Evolutionary conservation across 495 filamentous ascomycete species (phyloP).

Genomic region (Patellaria atrata): DNA sequence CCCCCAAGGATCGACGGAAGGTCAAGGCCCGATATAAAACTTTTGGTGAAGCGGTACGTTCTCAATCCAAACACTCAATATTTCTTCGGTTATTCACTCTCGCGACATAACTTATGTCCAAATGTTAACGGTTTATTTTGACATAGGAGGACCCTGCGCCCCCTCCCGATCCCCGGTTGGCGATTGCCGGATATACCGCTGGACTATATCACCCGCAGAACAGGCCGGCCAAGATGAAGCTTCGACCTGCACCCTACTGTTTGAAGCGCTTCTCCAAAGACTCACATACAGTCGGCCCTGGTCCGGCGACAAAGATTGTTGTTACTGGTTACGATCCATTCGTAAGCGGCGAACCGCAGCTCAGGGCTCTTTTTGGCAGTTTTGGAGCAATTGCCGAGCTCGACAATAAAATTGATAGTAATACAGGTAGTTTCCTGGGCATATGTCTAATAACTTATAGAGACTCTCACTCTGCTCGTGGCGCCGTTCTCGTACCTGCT

Average conservation of each 20-base stretch:
- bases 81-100: background rate
- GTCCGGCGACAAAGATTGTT: conserved; percentile 76
- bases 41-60: conserved; percentile 41
- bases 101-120: too few species aligned
- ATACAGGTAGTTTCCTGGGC: conserved; percentile 82
- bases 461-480: conserved; percentile 45
- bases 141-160: conserved; percentile 47
- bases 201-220: conserved; percentile 28
- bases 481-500: conserved; percentile 40
- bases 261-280: conserved; percentile 68
- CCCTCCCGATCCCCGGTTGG: conserved; percentile 64
- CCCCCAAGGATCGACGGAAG: conserved; percentile 12
- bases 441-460: conserved; percentile 83
- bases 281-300: conserved; percentile 65
- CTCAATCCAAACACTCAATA: background rate
- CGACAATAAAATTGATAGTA: conserved; percentile 81
- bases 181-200: conserved; percentile 41
- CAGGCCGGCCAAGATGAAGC: conserved; percentile 44
- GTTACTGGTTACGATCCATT: conserved; percentile 90
- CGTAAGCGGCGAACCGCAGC: conserved; percentile 58
- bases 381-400: conserved; percentile 83
- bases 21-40: conserved; percentile 46
- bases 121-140: conserved; percentile 27
- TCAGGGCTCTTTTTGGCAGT: conserved; percentile 65
- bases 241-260: conserved; percentile 64